Evolutionary conservation across 441 rosid genomes (phyloP).

Genomic region (Isatis lusitanica): DNA sequence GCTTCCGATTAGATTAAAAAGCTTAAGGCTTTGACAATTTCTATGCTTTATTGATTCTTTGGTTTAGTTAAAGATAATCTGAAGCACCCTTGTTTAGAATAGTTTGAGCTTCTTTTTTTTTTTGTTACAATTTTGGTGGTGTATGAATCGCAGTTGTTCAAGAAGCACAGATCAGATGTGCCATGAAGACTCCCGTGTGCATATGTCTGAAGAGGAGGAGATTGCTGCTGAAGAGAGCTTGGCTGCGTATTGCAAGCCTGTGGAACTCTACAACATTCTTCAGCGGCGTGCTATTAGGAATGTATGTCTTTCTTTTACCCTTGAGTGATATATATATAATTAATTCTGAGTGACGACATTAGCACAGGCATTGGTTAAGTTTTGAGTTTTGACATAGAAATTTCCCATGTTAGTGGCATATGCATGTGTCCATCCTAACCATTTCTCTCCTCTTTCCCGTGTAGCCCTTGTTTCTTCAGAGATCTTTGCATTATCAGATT

Average conservation of each 20-base stretch:
- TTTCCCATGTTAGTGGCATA: background rate
- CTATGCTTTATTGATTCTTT: background rate
- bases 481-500: conserved; percentile 81
- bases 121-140: background rate
- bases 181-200: conserved; percentile 75
- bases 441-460: conserved; percentile 19
- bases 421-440: conserved; percentile 14
- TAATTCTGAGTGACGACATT: background rate
- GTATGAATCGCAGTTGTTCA: conserved; percentile 46
- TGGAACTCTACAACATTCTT: conserved; percentile 91
- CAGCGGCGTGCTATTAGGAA: conserved; percentile 82
- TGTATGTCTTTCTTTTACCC: conserved; percentile 39
- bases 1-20: background rate
- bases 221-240: conserved; percentile 90
- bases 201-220: conserved; percentile 83
- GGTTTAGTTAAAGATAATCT: background rate
- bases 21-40: background rate
- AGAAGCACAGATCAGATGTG: conserved; percentile 94
- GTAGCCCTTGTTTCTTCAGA: conserved; percentile 84
- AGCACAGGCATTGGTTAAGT: background rate
- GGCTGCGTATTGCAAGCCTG: conserved; percentile 86
- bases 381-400: background rate
- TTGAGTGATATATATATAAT: background rate
- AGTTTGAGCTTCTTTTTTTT: background rate
- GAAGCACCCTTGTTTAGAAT: background rate